Base-by-base conservation (phyloP, 345 rosid genomes). In the Psidium guajava region DNA sequence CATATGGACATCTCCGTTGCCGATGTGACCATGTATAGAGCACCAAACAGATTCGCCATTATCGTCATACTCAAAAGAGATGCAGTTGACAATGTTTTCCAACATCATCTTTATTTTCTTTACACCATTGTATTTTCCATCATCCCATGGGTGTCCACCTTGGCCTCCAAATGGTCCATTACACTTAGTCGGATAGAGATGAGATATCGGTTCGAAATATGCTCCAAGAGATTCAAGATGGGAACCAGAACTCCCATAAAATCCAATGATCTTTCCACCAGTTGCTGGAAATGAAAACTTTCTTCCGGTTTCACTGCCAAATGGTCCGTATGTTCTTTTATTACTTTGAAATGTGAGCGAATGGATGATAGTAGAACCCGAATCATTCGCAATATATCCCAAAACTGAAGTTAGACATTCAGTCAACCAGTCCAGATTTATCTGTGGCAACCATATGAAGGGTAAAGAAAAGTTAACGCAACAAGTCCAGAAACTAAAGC, bases 271-370 rank as follows among this genome's bases (percentile, higher is more conserved):
- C 36, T 53, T 84, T 22, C 86, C 64, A 12, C 53, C 36, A 25
- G 24, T 53, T 1, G 82, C 18, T 11, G 82, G 54, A 20, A 84
- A 51, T 24, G 53, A 84, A 40, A 53, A 84, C 5, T 69, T 49
- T 10, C n/a, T 52, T 36, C 64, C 82, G 6, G 12, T 73, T 4
- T 53, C 44, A 11, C 24, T 9, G 11, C 86, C 82, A 0, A 84
- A 84, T 6, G 82, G 86, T 21, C 82, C 86, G 5, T 28, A 53
- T 28, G 22, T 73, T 24, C 52, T 74, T 28, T 69, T 84, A 11
- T 73, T 84, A 20, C 82, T 84, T n/a, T 53, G 86, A 21, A 84
- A 73, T 28, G 12, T 84, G 24, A 84, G 86, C 14, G 86, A 84
- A 21, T 8, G 21, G 52, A 84, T 53, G 18, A 84, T 6, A 15